Evolutionary conservation across 805 yeast species (phyloP), one percentile per base, ranked within the genome.

Genomic region (Vanderwaltozyma tropicalis): DNA sequence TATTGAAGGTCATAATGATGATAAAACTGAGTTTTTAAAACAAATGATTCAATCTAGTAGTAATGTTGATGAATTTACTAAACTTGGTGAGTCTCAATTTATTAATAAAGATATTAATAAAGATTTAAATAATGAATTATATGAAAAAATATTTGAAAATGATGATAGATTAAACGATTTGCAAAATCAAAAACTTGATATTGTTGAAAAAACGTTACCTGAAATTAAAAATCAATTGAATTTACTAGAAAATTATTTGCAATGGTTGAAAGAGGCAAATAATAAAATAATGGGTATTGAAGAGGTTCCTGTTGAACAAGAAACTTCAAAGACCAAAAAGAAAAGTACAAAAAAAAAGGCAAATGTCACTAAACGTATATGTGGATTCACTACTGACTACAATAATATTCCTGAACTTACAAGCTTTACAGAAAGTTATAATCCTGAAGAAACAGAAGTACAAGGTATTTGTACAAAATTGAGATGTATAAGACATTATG

Each of bases 251-350:
- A 38, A 29, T 5, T 57, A 55, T 37, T 34, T 69, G 35, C 64
- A 67, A 3, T 47, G 62, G 62, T 34, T 58, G 14, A 47, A 46
- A 10, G 38, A 42, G 3, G 43, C 55, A 6, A 57, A 51, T 28
- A 33, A 30, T n/a, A 45, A 39, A 25, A 37, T 58, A 10, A 38
- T 27, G 15, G 42, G 27, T 10, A 25, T 17, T 3, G 37, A 34
- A 15, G 37, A 32, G 5, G 25, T 5, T 4, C 11, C 28, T 3
- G 25, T 14, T 4, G 21, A 27, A 3, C 34, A 32, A 27, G 38
- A 37, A 6, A 32, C 35, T 14, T 39, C 31, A 18, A 15, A 32
- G 19, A 4, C 27, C 7, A 14, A 43, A 29, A 51, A 45, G 17
- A 35, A 41, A 8, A 34, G 31, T 14, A 39, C 33, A 24, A 43